phyloP scores from a whole-genome alignment of 768 basidiomycete species.

The Trichaptum fuscoviolaceum region DNA sequence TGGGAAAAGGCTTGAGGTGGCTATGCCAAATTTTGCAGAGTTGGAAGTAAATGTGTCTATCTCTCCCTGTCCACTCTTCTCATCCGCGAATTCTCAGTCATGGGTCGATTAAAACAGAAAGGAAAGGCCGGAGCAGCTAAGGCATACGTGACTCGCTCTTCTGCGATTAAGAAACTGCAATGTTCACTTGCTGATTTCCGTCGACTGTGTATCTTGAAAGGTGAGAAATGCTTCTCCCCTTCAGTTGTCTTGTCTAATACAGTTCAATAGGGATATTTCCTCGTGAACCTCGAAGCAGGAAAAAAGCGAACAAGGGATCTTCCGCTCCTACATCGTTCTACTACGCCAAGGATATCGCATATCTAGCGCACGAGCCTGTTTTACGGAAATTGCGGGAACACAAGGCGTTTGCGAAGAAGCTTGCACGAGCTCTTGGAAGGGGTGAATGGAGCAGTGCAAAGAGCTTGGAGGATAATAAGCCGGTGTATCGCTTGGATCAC shows the following conservation, averaged over 20 bases:
- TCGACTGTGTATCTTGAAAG: constrained; percentile 94
- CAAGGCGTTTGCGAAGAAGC: constrained; percentile 97
- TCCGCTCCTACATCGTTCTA: constrained; percentile 97
- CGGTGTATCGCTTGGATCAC: constrained; percentile 88
- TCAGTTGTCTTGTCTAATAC: constrained; percentile 14
- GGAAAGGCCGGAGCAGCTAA: constrained; percentile 90
- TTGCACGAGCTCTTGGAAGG: constrained; percentile 86
- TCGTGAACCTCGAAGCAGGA: constrained; percentile 87
- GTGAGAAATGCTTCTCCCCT: constrained; percentile 35
- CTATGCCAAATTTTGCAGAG: constrained; percentile 2
- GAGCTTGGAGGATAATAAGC: constrained; percentile 88
- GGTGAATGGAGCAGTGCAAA: constrained; percentile 96
- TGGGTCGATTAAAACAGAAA: constrained; percentile 79
- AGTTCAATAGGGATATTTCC: constrained; percentile 81
- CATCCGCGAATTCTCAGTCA: constrained; percentile 20
- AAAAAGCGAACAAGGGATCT: constrained; percentile 95
- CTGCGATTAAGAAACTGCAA: constrained; percentile 92
- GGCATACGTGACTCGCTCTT: constrained; percentile 85
- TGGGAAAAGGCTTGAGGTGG: constrained; percentile 5
- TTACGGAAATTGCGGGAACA: constrained; percentile 92
- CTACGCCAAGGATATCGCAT: constrained; percentile 96
- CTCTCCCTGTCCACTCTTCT: constrained; percentile 4
- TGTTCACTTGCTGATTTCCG: constrained; percentile 96
- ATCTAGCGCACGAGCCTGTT: constrained; percentile 94
- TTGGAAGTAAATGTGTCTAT: constrained; percentile 6